Evolutionary conservation across 176 grass and related monocot species (phyloP).

Genomic region (Ananas comosus): DNA sequence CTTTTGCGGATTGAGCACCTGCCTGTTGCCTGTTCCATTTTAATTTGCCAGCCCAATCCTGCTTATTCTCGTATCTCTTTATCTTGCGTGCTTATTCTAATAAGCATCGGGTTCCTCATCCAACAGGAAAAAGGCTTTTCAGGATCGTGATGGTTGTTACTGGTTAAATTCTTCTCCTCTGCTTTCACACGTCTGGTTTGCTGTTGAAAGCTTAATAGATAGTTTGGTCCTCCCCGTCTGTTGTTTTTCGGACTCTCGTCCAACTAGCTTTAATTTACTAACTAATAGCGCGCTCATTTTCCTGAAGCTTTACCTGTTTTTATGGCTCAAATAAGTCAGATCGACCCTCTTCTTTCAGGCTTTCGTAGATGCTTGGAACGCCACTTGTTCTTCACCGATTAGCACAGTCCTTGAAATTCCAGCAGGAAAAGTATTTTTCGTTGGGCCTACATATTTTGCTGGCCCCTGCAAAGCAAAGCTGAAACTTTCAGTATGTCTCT

Average conservation of each 20-base stretch:
- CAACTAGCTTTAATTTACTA: neutral
- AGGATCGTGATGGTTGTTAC: too few relatives aligned
- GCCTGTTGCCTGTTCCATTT: too few relatives aligned
- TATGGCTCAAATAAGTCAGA: neutral
- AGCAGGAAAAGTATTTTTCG: conserved; percentile 39
- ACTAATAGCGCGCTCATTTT: neutral
- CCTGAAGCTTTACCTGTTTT: neutral
- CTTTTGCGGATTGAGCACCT: too few relatives aligned
- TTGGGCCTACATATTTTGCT: conserved; percentile 36
- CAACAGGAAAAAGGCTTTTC: too few relatives aligned
- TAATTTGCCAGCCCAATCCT: too few relatives aligned
- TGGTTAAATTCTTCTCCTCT: too few relatives aligned
- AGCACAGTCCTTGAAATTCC: conserved; percentile 40
- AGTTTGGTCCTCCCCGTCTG: neutral
- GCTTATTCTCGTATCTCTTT: too few relatives aligned
- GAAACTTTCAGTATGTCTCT: conserved; percentile 43
- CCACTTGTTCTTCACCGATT: conserved; percentile 31
- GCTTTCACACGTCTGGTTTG: too few relatives aligned
- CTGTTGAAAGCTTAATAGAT: neutral
- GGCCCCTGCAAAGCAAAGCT: conserved; percentile 71
- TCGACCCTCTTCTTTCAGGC: conserved; percentile 30
- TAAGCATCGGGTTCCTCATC: too few relatives aligned
- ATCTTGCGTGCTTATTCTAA: too few relatives aligned
- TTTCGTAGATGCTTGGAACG: conserved; percentile 50
- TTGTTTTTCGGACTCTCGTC: neutral